phyloP scores from a whole-genome alignment of 225 moss, liverwort and hornwort genomes.

The Rhytidiadelphus loreus region DNA sequence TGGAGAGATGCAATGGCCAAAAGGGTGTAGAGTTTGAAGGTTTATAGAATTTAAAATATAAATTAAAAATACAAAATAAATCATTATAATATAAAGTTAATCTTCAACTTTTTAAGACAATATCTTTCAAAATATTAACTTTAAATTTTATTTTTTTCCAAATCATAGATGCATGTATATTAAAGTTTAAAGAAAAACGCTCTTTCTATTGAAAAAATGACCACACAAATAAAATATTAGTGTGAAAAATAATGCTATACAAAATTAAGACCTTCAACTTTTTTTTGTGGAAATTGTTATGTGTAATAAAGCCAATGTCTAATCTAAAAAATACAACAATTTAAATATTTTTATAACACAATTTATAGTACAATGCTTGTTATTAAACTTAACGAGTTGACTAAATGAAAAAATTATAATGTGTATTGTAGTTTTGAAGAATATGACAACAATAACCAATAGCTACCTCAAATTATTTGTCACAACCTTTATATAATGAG shows the following conservation, averaged over 20 bases:
- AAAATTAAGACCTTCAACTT: neutral
- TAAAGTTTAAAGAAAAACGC: too few relatives aligned
- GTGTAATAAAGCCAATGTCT: too few relatives aligned
- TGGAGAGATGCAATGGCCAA: neutral
- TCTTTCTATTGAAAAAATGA: neutral
- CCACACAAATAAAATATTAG: too few relatives aligned
- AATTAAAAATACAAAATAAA: neutral
- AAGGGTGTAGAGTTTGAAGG: neutral
- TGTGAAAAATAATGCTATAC: neutral
- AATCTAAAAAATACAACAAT: too few relatives aligned
- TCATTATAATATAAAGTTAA: neutral
- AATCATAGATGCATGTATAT: neutral
- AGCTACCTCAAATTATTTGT: neutral
- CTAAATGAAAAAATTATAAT: neutral
- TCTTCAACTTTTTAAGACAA: neutral
- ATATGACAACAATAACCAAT: neutral
- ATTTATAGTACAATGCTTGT: too few relatives aligned
- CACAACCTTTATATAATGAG: neutral
- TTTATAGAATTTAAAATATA: neutral
- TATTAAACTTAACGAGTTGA: too few relatives aligned
- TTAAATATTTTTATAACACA: neutral
- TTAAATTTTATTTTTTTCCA: neutral
- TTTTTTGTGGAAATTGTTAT: neutral
- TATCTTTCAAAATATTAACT: too few relatives aligned
- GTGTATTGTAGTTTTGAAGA: neutral